These are phyloP conservation scores for Thraustotheca clavata DNA, from an alignment of 352 stramenopile genomes.

Conservation along the genomic window DNA sequence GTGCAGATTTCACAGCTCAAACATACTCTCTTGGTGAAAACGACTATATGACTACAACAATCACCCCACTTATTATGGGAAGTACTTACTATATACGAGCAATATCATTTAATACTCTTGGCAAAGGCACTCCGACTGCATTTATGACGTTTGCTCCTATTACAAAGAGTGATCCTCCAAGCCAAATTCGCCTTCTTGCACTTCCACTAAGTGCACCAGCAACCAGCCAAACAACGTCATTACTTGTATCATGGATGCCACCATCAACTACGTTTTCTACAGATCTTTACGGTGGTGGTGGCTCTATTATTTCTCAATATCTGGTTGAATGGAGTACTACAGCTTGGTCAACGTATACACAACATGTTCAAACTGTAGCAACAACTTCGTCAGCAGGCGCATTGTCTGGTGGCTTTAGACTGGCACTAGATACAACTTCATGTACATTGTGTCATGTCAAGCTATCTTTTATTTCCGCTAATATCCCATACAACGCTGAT, in stretches of 20 bases:
- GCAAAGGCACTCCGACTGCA: conserved; percentile 71
- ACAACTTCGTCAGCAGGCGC: conserved; percentile 35
- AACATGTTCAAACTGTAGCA: conserved; percentile 55
- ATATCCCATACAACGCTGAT: conserved; percentile 62
- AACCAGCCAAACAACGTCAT: conserved; percentile 52
- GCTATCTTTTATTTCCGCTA: conserved; percentile 43
- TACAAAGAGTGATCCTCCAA: conserved; percentile 81
- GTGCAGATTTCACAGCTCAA: conserved; percentile 34
- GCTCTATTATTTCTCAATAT: conserved; percentile 78
- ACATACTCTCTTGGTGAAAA: conserved; percentile 42
- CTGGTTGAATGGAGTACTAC: conserved; percentile 90
- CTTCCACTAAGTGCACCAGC: conserved; percentile 19
- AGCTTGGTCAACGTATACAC: conserved; percentile 53
- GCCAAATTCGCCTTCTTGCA: conserved; percentile 29
- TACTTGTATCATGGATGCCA: conserved; percentile 78
- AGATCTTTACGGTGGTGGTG: conserved; percentile 80
- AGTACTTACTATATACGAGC: conserved; percentile 84
- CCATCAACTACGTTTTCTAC: conserved; percentile 35
- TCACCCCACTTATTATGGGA: conserved; percentile 84
- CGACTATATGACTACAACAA: conserved; percentile 54
- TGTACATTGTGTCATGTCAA: conserved; percentile 74
- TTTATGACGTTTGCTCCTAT: conserved; percentile 71
- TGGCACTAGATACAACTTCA: conserved; percentile 79
- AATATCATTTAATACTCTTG: conserved; percentile 86
- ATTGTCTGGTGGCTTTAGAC: conserved; percentile 58